These are phyloP conservation scores for Gymnopus androsaceus DNA, from an alignment of 1,284 basidiomycete genomes.

Conservation along the genomic window DNA sequence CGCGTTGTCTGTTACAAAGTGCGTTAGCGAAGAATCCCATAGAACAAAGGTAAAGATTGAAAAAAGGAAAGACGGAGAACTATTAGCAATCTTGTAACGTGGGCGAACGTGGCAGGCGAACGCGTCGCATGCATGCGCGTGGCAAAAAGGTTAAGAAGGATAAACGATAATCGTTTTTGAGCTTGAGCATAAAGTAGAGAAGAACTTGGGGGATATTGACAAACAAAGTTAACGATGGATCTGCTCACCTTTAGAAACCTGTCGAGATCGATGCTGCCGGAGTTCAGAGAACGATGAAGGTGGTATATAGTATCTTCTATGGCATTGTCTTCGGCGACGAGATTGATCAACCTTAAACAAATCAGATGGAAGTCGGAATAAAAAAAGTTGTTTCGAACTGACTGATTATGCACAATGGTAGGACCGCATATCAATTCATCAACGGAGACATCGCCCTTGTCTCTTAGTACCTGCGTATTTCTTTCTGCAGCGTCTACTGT, in stretches of 20 bases:
- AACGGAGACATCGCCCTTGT: slow-evolving; percentile 80
- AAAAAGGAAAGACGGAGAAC: too few species aligned
- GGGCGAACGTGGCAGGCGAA: too few species aligned
- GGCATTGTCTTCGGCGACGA: slow-evolving; percentile 98
- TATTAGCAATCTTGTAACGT: too few species aligned
- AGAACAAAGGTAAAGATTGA: too few species aligned
- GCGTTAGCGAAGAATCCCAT: slow-evolving; percentile 14
- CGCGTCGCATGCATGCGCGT: too few species aligned
- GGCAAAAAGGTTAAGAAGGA: too few species aligned
- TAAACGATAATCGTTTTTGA: too few species aligned
- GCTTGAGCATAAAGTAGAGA: too few species aligned
- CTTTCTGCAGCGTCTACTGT: slow-evolving; percentile 68
- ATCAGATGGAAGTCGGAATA: slow-evolving; percentile 17
- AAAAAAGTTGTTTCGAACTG: slow-evolving; percentile 35
- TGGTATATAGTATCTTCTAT: slow-evolving; percentile 99
- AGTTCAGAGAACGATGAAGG: slow-evolving; percentile 89
- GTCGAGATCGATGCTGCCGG: slow-evolving; percentile 90
- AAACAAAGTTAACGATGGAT: slow-evolving; percentile 15
- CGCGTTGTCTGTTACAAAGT: slow-evolving; percentile 69
- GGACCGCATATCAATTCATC: slow-evolving; percentile 95
- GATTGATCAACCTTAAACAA: slow-evolving; percentile 76
- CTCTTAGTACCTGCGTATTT: slow-evolving; percentile 68
- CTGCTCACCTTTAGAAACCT: slow-evolving; percentile 81
- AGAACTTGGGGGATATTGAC: too few species aligned
- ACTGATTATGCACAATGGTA: slow-evolving; percentile 97